A percentile compares a stretch with the other conserved stretches of the same genome.
phyloP scores from a whole-genome alignment of 1,139 yeast species.

The Blastobotrys petasosporus region DNA sequence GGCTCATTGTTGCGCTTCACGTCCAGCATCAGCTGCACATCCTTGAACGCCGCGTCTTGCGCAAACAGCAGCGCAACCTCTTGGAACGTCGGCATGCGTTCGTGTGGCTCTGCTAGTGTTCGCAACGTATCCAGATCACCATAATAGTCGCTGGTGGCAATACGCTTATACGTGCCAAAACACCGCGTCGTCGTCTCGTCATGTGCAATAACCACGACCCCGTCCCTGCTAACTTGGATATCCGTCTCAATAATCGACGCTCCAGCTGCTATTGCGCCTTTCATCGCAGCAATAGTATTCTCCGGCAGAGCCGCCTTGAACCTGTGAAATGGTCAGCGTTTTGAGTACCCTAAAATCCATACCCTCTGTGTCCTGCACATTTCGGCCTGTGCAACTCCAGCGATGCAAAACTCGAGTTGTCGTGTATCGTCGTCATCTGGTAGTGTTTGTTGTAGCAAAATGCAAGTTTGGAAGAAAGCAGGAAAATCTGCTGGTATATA shows the following conservation, averaged over 20 bases:
- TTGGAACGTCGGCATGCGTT: slow-evolving; percentile 54
- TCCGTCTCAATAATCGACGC: slow-evolving; percentile 79
- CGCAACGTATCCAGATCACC: slow-evolving; percentile 46
- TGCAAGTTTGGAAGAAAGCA: too few species aligned
- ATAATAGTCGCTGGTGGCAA: slow-evolving; percentile 36
- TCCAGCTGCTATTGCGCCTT: slow-evolving; percentile 62
- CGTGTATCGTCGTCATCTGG: not conserved
- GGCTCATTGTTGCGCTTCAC: slow-evolving; percentile 68
- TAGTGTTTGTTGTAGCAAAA: too few species aligned
- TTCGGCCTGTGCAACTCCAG: slow-evolving; percentile 14
- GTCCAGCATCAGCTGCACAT: slow-evolving; percentile 64
- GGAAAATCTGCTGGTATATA: too few species aligned
- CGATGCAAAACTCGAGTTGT: slow-evolving; percentile 3
- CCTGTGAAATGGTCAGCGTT: slow-evolving; percentile 10
- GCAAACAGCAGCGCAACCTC: slow-evolving; percentile 58
- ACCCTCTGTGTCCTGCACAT: slow-evolving; percentile 28
- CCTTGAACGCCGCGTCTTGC: slow-evolving; percentile 33
- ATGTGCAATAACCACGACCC: slow-evolving; percentile 70
- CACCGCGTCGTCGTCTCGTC: slow-evolving; percentile 56
- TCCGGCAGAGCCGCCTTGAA: slow-evolving; percentile 52
- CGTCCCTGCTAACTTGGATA: slow-evolving; percentile 70
- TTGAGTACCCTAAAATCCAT: slow-evolving; percentile 6
- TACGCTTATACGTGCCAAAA: slow-evolving; percentile 42
- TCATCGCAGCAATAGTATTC: slow-evolving; percentile 69
- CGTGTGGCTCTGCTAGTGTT: slow-evolving; percentile 49